Evolutionary conservation across 2,329 filamentous ascomycete species (phyloP).

Genomic region (Penicillium decumbens): DNA sequence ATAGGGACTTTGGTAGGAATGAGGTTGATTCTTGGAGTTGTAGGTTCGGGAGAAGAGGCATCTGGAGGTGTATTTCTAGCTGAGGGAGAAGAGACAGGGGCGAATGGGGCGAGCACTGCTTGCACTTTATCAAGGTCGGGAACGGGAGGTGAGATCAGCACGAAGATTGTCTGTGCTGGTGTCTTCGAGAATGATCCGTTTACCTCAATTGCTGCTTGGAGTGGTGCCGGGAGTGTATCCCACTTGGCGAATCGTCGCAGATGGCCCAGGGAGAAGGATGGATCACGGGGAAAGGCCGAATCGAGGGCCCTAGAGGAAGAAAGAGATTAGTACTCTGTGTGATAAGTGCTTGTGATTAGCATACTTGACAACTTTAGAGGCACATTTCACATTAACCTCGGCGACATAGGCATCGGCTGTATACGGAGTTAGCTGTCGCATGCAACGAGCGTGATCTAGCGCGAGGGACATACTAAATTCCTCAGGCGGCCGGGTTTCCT

Average conservation of each 20-base stretch:
- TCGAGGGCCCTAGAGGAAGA: constrained; percentile 35
- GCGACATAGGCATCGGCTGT: constrained; percentile 43
- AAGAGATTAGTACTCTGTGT: not conserved
- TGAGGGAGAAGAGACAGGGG: not conserved
- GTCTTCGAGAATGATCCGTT: constrained; percentile 5
- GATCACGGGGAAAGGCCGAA: constrained; percentile 33
- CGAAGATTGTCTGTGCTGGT: constrained; percentile 35
- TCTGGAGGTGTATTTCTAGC: not conserved
- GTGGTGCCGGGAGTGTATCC: constrained; percentile 30
- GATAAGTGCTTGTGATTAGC: constrained; percentile 4
- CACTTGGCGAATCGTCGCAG: constrained; percentile 41
- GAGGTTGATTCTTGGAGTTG: constrained; percentile 22
- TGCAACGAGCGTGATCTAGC: not conserved
- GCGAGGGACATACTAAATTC: constrained; percentile 36
- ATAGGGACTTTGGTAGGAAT: constrained; percentile 37
- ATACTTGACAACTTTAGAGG: constrained; percentile 44
- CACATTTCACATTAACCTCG: constrained; percentile 43
- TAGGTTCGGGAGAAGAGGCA: constrained; percentile 3
- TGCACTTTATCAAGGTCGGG: constrained; percentile 34
- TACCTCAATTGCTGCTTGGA: constrained; percentile 23
- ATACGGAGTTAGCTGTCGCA: constrained; percentile 11
- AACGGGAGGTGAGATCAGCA: constrained; percentile 40
- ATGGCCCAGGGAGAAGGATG: constrained; percentile 32
- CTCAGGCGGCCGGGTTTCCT: constrained; percentile 40
- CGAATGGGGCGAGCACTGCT: constrained; percentile 36